phyloP scores from a whole-genome alignment of 306 rosid species.

The Bauhinia variegata region DNA sequence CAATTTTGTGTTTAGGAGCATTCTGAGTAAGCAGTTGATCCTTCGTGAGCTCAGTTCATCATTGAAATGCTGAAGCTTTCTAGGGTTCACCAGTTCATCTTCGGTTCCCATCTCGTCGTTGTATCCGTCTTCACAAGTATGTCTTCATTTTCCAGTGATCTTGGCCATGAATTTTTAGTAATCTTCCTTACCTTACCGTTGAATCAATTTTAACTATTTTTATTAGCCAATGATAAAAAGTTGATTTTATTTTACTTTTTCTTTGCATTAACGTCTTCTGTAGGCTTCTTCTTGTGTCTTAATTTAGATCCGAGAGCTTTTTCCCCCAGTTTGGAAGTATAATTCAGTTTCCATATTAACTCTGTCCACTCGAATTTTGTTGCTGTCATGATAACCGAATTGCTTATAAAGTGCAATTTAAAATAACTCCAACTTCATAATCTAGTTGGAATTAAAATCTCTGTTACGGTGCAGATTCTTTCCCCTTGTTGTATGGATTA shows the following conservation, averaged over 20 bases:
- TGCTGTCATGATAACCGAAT: constrained; percentile 23
- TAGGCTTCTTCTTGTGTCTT: constrained; percentile 23
- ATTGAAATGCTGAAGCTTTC: constrained; percentile 53
- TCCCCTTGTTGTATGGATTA: neutral
- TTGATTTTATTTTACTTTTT: neutral
- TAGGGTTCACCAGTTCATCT: constrained; percentile 46
- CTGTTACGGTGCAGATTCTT: neutral
- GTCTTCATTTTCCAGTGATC: neutral
- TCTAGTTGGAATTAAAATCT: neutral
- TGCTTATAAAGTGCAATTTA: constrained; percentile 30
- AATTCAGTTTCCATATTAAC: constrained; percentile 30
- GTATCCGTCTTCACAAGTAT: constrained; percentile 40
- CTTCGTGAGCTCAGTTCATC: constrained; percentile 8
- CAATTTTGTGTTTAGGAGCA: neutral
- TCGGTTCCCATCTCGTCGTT: constrained; percentile 29
- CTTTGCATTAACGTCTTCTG: constrained; percentile 8
- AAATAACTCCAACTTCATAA: constrained; percentile 23
- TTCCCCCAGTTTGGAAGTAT: neutral
- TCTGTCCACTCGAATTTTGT: neutral
- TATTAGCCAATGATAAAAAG: neutral
- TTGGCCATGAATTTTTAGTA: neutral
- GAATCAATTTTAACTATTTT: neutral
- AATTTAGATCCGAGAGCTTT: constrained; percentile 42
- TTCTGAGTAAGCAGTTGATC: constrained; percentile 32
- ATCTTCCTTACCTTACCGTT: constrained; percentile 17